A percentile compares a stretch with the other conserved stretches of the same genome.
phyloP scores from a whole-genome alignment of 148 eudicot genomes.

The Spergularia bocconei region DNA sequence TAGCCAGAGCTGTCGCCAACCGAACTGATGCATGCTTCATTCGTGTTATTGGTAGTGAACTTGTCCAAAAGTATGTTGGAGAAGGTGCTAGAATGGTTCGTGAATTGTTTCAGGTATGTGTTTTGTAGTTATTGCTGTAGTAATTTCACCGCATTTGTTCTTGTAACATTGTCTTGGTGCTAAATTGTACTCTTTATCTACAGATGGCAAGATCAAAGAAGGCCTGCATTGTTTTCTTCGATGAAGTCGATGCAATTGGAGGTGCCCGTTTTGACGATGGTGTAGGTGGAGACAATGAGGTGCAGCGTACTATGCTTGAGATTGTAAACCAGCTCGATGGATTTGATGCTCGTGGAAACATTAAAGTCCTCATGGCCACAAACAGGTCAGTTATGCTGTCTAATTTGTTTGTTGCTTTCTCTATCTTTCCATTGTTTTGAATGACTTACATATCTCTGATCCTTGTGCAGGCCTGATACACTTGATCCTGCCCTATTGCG shows the following conservation, averaged over 20 bases:
- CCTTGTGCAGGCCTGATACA: slow-evolving; percentile 63
- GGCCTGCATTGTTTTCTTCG: slow-evolving; percentile 64
- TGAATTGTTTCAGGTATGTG: slow-evolving; percentile 85
- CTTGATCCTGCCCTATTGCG: slow-evolving; percentile 90
- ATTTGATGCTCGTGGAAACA: slow-evolving; percentile 90
- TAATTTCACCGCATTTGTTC: background rate
- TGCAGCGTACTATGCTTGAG: slow-evolving; percentile 94
- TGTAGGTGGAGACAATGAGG: slow-evolving; percentile 91
- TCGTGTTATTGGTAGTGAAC: slow-evolving; percentile 97
- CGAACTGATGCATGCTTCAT: slow-evolving; percentile 98
- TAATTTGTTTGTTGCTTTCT: background rate
- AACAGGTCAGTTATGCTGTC: slow-evolving; percentile 47
- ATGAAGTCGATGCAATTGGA: slow-evolving; percentile 91
- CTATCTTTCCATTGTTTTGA: background rate
- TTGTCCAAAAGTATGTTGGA: slow-evolving; percentile 98
- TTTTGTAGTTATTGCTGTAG: background rate
- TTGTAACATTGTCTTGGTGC: background rate
- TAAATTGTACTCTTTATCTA: background rate
- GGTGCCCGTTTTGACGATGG: slow-evolving; percentile 92
- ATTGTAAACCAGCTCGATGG: slow-evolving; percentile 97
- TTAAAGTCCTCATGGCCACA: slow-evolving; percentile 94
- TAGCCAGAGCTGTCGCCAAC: slow-evolving; percentile 97
- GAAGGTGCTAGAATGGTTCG: slow-evolving; percentile 99
- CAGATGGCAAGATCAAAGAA: slow-evolving; percentile 18
- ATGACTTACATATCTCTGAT: background rate